Conservation (phyloP, 2,329 filamentous ascomycete genomes). For the Fusarium pininemorale region DNA sequence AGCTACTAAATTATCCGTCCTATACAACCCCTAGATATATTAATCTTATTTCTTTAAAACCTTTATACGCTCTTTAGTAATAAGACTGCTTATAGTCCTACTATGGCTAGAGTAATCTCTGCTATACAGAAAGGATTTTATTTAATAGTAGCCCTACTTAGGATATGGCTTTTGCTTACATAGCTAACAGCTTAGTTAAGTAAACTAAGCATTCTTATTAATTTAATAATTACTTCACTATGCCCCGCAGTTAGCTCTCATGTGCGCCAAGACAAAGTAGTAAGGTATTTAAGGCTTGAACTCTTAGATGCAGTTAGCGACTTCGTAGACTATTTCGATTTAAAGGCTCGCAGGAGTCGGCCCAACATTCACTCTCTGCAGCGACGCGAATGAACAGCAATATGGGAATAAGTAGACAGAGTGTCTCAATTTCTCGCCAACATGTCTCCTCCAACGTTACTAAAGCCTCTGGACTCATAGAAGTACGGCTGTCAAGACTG, state of each 20-base stretch:
- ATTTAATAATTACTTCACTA: neutral
- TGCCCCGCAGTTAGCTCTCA: neutral
- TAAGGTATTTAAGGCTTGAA: neutral
- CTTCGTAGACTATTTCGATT: rapidly evolving
- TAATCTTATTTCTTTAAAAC: neutral
- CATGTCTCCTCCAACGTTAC: neutral
- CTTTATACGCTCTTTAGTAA: rapidly evolving
- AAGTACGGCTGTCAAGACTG: neutral
- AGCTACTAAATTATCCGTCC: neutral
- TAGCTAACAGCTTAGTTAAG: neutral
- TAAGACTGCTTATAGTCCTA: neutral
- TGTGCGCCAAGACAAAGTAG: neutral
- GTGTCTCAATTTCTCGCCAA: neutral
- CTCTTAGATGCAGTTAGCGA: neutral
- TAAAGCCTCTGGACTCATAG: neutral
- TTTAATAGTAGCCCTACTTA: neutral
- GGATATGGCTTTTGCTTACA: neutral
- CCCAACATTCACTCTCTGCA: neutral
- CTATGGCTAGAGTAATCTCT: neutral
- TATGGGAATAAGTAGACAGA: no score
- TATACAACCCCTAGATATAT: neutral
- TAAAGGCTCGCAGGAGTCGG: neutral
- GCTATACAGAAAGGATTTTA: neutral
- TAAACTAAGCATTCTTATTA: neutral
- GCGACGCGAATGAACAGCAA: neutral